Conservation (phyloP, 2,329 filamentous ascomycete species). For the Fusarium floridanum region DNA sequence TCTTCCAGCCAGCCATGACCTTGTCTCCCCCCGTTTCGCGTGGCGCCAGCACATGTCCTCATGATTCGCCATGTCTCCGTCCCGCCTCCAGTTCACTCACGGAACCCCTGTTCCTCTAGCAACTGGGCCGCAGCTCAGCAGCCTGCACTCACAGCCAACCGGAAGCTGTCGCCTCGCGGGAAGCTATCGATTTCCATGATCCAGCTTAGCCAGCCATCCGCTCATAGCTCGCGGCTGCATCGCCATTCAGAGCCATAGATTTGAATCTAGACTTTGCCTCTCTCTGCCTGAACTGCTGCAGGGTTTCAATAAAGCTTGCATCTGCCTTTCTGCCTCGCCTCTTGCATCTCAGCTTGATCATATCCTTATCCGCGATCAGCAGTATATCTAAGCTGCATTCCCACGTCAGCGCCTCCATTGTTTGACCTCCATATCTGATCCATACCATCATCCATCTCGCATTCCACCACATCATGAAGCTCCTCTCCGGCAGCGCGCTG, state of each 20-base stretch:
- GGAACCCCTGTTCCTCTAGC: slow-evolving; percentile 28
- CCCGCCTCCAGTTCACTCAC: slow-evolving; percentile 13
- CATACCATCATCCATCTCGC: neutral
- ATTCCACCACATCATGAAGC: slow-evolving; percentile 49
- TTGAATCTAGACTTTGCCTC: slow-evolving; percentile 26
- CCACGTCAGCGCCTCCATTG: slow-evolving; percentile 2
- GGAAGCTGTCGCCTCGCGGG: slow-evolving; percentile 2
- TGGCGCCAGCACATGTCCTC: slow-evolving; percentile 33
- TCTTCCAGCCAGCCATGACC: slow-evolving; percentile 29
- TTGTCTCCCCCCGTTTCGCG: slow-evolving; percentile 34
- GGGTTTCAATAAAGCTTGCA: slow-evolving; percentile 21
- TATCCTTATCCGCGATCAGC: neutral
- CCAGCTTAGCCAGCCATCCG: slow-evolving; percentile 32
- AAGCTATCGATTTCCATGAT: slow-evolving; percentile 33
- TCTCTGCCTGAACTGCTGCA: slow-evolving; percentile 1
- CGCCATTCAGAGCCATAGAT: slow-evolving; percentile 17
- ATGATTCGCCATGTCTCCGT: slow-evolving; percentile 38
- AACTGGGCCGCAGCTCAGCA: slow-evolving; percentile 12
- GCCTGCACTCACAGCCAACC: slow-evolving; percentile 5
- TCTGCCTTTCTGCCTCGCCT: neutral
- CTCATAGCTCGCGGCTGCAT: slow-evolving; percentile 14
- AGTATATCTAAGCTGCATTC: neutral
- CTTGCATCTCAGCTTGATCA: neutral
- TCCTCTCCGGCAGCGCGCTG: slow-evolving; percentile 44
- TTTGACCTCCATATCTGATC: neutral